A percentile compares a stretch with the other conserved stretches of the same genome.
phyloP scores from a whole-genome alignment of 169 alveolate genomes.

The Plasmodium gonderi region DNA sequence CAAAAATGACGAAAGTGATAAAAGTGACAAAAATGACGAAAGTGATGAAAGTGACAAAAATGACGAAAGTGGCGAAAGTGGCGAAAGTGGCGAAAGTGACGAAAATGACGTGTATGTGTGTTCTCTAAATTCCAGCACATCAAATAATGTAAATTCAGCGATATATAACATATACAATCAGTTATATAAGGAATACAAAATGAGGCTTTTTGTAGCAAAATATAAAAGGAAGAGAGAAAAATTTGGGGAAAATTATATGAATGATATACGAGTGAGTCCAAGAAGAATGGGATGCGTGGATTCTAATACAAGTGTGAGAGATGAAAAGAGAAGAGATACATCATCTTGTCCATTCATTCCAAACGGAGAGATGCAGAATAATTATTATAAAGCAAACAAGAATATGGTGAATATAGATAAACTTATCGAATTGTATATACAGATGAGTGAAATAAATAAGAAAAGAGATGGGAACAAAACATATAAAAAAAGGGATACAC shows the following conservation, averaged over 20 bases:
- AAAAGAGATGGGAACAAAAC: neutral
- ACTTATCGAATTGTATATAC: conserved; percentile 10
- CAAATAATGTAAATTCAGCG: conserved; percentile 44
- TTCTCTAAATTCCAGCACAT: conserved; percentile 44
- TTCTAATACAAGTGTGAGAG: neutral
- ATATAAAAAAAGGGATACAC: neutral
- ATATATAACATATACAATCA: conserved; percentile 44
- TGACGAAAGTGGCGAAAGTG: neutral
- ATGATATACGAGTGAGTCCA: neutral
- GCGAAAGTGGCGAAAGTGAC: neutral
- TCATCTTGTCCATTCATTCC: neutral
- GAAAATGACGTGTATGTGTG: conserved; percentile 50
- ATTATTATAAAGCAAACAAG: neutral
- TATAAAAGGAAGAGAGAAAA: neutral
- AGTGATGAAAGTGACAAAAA: neutral
- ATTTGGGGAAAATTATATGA: neutral
- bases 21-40: neutral
- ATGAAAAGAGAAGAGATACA: neutral
- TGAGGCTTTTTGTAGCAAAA: neutral
- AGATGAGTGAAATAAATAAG: conserved; percentile 36
- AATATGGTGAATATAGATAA: conserved; percentile 26
- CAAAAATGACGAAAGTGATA: neutral
- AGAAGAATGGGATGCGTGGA: neutral
- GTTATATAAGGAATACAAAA: conserved; percentile 61
- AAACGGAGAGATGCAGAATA: neutral